phyloP scores from a whole-genome alignment of 225 moss, liverwort and hornwort species.

The Asterella californica region DNA sequence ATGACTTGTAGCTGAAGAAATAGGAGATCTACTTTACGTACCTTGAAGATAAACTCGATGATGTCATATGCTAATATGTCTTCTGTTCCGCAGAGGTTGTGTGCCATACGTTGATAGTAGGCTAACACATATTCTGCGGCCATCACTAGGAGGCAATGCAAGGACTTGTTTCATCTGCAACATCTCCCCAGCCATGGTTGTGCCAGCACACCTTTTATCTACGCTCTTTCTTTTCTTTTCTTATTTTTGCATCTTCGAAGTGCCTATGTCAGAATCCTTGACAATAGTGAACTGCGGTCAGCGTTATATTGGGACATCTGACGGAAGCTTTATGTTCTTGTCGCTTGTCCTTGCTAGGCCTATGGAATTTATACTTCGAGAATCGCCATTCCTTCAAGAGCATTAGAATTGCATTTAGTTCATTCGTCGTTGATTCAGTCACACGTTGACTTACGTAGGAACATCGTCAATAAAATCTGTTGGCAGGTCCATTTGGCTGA shows the following conservation, averaged over 20 bases:
- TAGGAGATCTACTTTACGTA: neutral
- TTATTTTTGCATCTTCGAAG: neutral
- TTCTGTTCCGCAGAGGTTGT: constrained; percentile 19
- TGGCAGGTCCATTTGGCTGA: constrained; percentile 34
- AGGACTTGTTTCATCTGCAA: constrained; percentile 42
- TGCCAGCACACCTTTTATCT: constrained; percentile 2
- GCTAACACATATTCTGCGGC: constrained; percentile 36
- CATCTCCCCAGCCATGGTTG: constrained; percentile 40
- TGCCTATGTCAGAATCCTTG: neutral
- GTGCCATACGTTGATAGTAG: constrained; percentile 30
- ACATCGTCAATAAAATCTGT: neutral
- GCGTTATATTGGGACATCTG: neutral
- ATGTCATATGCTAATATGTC: neutral
- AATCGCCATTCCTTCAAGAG: neutral
- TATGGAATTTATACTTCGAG: neutral
- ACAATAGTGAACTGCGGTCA: neutral
- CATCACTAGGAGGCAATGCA: constrained; percentile 40
- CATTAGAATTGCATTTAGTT: neutral
- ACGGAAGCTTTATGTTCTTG: neutral
- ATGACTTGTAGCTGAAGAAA: neutral
- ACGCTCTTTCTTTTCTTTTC: neutral
- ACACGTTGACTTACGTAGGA: neutral
- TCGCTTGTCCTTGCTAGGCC: neutral
- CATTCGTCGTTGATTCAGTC: neutral
- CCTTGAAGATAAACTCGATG: neutral